Evolutionary conservation across 805 yeast species (phyloP).

Genomic region (Kodamaea lidongshanica): DNA sequence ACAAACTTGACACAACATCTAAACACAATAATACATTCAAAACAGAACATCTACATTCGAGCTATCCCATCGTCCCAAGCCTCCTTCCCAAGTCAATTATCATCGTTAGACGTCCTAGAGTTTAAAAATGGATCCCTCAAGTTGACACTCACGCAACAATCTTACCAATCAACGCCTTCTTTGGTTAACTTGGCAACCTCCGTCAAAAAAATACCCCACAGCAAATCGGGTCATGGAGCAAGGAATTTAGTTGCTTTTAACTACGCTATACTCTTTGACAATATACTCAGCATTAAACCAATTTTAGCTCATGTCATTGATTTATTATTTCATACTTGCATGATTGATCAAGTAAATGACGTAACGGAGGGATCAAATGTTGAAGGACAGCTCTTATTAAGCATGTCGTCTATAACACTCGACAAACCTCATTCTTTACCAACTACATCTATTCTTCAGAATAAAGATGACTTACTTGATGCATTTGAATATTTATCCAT

Average conservation of each 20-base stretch:
- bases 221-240: conserved; percentile 19
- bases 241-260: conserved; percentile 10
- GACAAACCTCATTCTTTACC: too few relatives aligned
- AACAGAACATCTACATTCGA: conserved; percentile 2
- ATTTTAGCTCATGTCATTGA: conserved; percentile 5
- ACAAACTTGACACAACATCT: not conserved
- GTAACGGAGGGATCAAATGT: too few relatives aligned
- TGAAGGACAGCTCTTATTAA: too few relatives aligned
- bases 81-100: not conserved
- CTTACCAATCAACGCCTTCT: conserved; percentile 9
- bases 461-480: conserved; percentile 11
- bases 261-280: conserved; percentile 8
- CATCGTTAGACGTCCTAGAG: conserved; percentile 2
- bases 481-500: conserved; percentile 16
- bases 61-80: conserved; percentile 4
- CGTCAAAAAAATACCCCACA: conserved; percentile 9
- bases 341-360: too few relatives aligned
- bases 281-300: conserved; percentile 3
- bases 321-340: too few relatives aligned
- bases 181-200: conserved; percentile 7
- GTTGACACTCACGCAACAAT: conserved; percentile 5
- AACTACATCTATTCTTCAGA: too few relatives aligned
- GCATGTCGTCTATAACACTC: too few relatives aligned
- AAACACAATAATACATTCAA: not conserved
- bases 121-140: conserved; percentile 5